phyloP scores from a whole-genome alignment of 495 filamentous ascomycete genomes.

The Penicillium ochrochloron region DNA sequence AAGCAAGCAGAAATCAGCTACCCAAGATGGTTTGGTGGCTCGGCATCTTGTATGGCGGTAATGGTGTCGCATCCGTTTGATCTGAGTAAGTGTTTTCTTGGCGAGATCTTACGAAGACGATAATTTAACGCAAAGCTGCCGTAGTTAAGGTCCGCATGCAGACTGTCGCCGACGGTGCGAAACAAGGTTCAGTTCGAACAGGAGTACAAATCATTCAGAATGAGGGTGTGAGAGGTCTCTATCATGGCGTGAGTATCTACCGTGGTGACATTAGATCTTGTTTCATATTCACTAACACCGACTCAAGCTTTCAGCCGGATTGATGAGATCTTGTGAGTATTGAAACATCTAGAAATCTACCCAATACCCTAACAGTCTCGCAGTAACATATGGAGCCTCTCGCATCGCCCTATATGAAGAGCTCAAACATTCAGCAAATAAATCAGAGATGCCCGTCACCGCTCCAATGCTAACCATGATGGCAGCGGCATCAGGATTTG shows the following conservation, averaged over 20 bases:
- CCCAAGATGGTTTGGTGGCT: conserved; percentile 51
- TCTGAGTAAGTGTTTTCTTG: conserved; percentile 29
- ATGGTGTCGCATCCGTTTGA: conserved; percentile 50
- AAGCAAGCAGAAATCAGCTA: conserved; percentile 29
- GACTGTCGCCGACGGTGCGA: conserved; percentile 28
- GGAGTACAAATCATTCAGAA: conserved; percentile 37
- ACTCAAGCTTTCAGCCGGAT: conserved; percentile 30
- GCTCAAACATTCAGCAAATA: conserved; percentile 67
- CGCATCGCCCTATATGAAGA: conserved; percentile 63
- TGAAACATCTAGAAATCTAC: neutral
- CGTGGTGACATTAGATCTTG: neutral
- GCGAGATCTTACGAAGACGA: neutral
- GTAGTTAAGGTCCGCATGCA: conserved; percentile 44
- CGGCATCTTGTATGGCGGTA: conserved; percentile 49
- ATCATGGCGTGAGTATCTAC: conserved; percentile 39
- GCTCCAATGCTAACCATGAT: conserved; percentile 70
- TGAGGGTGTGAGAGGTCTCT: conserved; percentile 37
- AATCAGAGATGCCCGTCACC: conserved; percentile 48
- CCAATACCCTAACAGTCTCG: neutral
- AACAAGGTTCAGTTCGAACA: conserved; percentile 38
- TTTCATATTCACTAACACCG: neutral
- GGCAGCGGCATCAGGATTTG: conserved; percentile 74
- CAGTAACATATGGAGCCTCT: conserved; percentile 47
- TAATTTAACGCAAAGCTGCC: neutral
- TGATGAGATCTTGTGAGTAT: conserved; percentile 33